These are phyloP conservation scores for Penicillium sp. DNA, from an alignment of 2,329 filamentous ascomycete species.

Conservation along the genomic window DNA sequence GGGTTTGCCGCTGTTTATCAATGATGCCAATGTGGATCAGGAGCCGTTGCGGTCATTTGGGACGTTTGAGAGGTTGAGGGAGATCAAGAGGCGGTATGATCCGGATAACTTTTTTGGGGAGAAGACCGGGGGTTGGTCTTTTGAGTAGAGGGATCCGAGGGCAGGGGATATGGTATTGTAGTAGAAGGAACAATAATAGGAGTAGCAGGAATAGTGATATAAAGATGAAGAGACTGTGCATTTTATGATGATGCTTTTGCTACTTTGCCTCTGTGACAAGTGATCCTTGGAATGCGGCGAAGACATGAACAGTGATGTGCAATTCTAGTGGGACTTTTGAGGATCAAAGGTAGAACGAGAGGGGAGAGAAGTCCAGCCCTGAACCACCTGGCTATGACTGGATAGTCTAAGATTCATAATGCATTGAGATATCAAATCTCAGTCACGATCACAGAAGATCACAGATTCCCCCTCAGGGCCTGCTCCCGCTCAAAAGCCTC, in stretches of 20 bases:
- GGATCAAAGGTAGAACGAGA: not conserved
- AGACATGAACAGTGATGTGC: not conserved
- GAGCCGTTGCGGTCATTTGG: conserved; percentile 35
- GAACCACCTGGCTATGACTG: not conserved
- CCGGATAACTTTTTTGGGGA: conserved; percentile 38
- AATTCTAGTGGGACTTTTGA: not conserved
- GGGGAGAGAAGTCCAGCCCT: not conserved
- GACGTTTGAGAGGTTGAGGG: conserved; percentile 38
- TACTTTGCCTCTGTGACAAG: not conserved
- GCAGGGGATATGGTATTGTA: not conserved
- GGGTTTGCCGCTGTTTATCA: conserved; percentile 36
- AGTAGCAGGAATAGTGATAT: not conserved
- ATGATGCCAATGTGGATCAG: conserved; percentile 40
- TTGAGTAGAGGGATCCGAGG: conserved; percentile 12
- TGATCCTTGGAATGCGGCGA: not conserved
- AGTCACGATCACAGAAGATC: not conserved
- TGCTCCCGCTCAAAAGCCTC: conserved; percentile 93
- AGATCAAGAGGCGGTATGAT: conserved; percentile 48
- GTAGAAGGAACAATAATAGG: too few relatives aligned
- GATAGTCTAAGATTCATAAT: not conserved
- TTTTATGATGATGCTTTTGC: too few relatives aligned
- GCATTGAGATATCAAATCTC: not conserved
- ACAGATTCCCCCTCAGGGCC: conserved; percentile 71
- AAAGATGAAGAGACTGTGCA: not conserved
- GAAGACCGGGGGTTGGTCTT: conserved; percentile 37